These are phyloP conservation scores for Emmonsiellopsis sp. DNA, from an alignment of 2,329 filamentous ascomycete genomes.

Conservation along the genomic window DNA sequence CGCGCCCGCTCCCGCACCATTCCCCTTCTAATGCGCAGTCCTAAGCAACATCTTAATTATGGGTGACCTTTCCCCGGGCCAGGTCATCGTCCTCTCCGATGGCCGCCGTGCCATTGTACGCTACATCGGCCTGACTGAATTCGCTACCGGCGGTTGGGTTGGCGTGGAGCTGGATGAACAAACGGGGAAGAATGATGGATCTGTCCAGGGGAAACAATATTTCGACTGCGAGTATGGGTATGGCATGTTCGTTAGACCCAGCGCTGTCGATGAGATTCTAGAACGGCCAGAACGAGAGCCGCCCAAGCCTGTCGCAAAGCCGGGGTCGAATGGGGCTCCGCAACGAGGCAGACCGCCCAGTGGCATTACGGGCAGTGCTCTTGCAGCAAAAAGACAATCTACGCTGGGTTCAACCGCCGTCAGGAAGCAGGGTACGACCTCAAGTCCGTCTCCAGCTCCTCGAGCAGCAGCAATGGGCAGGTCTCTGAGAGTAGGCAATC, in stretches of 20 bases:
- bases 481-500: slow-evolving; percentile 28
- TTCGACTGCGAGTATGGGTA: slow-evolving; percentile 64
- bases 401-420: slow-evolving; percentile 43
- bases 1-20: no score
- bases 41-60: slow-evolving; percentile 15
- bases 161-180: slow-evolving; percentile 78
- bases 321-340: slow-evolving; percentile 18
- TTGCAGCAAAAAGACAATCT: slow-evolving; percentile 34
- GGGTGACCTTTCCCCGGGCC: slow-evolving; percentile 45
- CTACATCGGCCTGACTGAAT: slow-evolving; percentile 70
- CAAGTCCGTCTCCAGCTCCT: slow-evolving; percentile 62
- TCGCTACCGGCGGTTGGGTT: slow-evolving; percentile 77
- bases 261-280: slow-evolving; percentile 51
- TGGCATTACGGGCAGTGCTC: slow-evolving; percentile 23
- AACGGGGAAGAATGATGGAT: slow-evolving; percentile 87
- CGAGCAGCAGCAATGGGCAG: slow-evolving; percentile 37
- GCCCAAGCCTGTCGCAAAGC: slow-evolving; percentile 16
- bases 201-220: slow-evolving; percentile 78
- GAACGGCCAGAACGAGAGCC: slow-evolving; percentile 23
- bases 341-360: slow-evolving; percentile 34
- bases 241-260: slow-evolving; percentile 81
- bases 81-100: slow-evolving; percentile 70
- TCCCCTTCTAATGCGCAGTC: neutral
- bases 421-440: slow-evolving; percentile 60
- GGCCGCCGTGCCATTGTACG: slow-evolving; percentile 68